Evolutionary conservation across 116 monocot genomes (phyloP), one percentile per base, ranked within the genome.

Genomic region (Posidonia oceanica): DNA sequence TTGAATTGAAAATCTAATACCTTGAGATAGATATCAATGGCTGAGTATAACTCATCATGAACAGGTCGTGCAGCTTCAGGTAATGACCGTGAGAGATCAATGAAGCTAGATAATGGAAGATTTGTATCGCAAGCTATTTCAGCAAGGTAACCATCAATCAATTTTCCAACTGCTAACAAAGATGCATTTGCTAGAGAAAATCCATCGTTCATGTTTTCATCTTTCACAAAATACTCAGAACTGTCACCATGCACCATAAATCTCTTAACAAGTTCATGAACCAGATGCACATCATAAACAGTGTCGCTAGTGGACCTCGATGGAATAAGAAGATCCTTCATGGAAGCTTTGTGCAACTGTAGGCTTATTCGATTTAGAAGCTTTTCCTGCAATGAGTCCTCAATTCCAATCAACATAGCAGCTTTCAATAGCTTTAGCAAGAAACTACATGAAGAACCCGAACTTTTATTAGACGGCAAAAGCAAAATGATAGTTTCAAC

Each of bases 381-480:
- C 37, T 88, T 84, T 74, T 95, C 86, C 51, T 81, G 86, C 22
- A 77, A 36, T 4, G 54, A 20, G n/a, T 82, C 79, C 8, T 88
- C 88, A 40, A 80, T 81, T 53, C 79, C 88, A 8, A 91, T 81
- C 74, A 95, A 59, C n/a, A 84, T 66, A 52, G 74, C 84, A 57
- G 85, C 83, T 75, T 88, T 95, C 36, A 95, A 52, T 54, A 95
- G 72, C 44, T 88, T 91, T 39, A 91, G 63, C 51, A 95, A 54
- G 56, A 95, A 95, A 63, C 86, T 79, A 37, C 95, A 95, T 15
- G 88, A 88, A 76, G 86, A 86, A n/a, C 84, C 84, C 10, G 84
- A 79, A 54, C 64, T 72, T 63, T 82, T 85, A 39, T 88, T 83
- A 0, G 80, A 78, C 21, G 91, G 91, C 52, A 95, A 66, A 10